Base-by-base conservation (phyloP, 2,329 filamentous ascomycete genomes). In the Onygena corvina region DNA sequence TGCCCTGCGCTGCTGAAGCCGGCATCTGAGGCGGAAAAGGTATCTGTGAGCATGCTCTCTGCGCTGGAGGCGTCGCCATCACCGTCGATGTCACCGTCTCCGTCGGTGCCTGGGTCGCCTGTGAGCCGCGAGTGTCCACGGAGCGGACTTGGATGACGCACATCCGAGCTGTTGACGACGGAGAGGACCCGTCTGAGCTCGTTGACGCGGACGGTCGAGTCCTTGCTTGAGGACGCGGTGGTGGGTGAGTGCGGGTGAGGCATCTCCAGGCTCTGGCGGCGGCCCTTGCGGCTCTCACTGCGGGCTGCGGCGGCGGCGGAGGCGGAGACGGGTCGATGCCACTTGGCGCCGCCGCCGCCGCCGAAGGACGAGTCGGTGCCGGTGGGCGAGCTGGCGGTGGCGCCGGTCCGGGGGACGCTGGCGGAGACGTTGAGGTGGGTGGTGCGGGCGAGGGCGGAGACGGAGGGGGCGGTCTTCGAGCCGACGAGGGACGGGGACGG, bases 401-500 rank as follows among this genome's bases (percentile, higher is more conserved):
- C 56, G n/a, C 56, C 56, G 18, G 21, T 46, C n/a, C n/a, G n/a
- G n/a, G n/a, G n/a, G n/a, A n/a, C n/a, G 18, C 44, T 18, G 11
- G 58, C 63, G 47, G 66, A 64, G 35, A 54, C 30, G 42, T 63
- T 59, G 12, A 58, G 51, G 29, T 62, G 47, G 18, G 52, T 33
- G 48, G 58, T 54, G 48, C 60, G 58, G 12, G 56, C 56, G 12
- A 53, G 57, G 8, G 55, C 53, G 2, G 61, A 60, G 5, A 33
- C 49, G 6, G 56, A 53, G 35, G 78, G 84, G 35, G 77, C 82
- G 1, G 77, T 74, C 54, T 78, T 80, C 2, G 87, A 93, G 18
- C 86, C 87, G 48, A 73, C 84, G 49, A 93, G 69, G 3, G 87
- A 94, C 9, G 78, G 77, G 0, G 84, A 79, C 58, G 82, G 85